Percentiles rank a stretch among this genome's conserved stretches.
phyloP scores from a whole-genome alignment of 2,329 filamentous ascomycete species.

The Didymella glomerata region DNA sequence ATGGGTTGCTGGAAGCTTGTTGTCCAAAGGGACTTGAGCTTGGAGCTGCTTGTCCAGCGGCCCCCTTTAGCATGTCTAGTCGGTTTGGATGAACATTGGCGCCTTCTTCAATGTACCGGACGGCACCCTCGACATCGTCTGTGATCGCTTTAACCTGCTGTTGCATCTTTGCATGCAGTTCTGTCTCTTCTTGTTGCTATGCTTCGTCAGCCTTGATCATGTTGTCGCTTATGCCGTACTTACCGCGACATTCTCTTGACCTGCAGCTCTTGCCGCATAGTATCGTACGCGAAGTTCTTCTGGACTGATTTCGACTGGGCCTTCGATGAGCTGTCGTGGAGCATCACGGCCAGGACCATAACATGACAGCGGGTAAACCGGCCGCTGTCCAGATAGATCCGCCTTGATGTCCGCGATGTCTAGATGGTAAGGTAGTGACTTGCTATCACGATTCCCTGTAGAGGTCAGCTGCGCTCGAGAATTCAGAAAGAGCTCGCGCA shows the following conservation, averaged over 20 bases:
- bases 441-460: constrained; percentile 32
- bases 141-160: constrained; percentile 77
- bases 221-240: constrained; percentile 25
- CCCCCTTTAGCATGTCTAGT: constrained; percentile 42
- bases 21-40: constrained; percentile 40
- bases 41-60: constrained; percentile 20
- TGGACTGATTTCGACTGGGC: constrained; percentile 82
- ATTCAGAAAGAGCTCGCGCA: background rate
- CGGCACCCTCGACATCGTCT: constrained; percentile 73
- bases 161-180: constrained; percentile 68
- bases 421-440: constrained; percentile 37
- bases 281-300: constrained; percentile 83
- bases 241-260: constrained; percentile 66
- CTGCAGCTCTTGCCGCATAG: constrained; percentile 70
- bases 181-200: constrained; percentile 68
- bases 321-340: constrained; percentile 85
- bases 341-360: constrained; percentile 82
- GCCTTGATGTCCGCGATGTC: constrained; percentile 43
- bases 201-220: constrained; percentile 20
- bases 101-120: constrained; percentile 49
- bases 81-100: constrained; percentile 47
- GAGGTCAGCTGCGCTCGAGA: background rate
- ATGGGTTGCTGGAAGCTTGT: constrained; percentile 36
- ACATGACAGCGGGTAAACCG: constrained; percentile 84
- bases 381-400: constrained; percentile 75